A percentile compares a stretch with the other conserved stretches of the same genome.
These are phyloP conservation scores for Podaxis sp. DNA, from an alignment of 768 basidiomycete genomes.

Conservation along the genomic window DNA sequence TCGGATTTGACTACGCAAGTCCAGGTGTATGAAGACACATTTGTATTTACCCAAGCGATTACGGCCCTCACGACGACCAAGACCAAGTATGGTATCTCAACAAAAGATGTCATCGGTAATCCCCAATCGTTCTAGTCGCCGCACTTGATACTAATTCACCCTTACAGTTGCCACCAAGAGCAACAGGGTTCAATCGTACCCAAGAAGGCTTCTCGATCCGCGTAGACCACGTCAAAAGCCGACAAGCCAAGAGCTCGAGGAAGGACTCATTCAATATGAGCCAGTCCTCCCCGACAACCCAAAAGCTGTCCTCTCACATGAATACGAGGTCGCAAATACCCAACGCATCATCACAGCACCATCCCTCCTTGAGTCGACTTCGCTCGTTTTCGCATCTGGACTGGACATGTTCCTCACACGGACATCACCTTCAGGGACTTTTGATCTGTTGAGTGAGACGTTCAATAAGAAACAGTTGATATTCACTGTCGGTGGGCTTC, in stretches of 20 bases:
- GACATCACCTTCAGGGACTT: conserved; percentile 83
- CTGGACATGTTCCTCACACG: conserved; percentile 89
- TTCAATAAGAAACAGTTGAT: conserved; percentile 95
- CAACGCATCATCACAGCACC: conserved; percentile 74
- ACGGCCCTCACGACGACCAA: conserved; percentile 71
- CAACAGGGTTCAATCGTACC: conserved; percentile 72
- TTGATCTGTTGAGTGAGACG: conserved; percentile 87
- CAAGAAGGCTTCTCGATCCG: conserved; percentile 76
- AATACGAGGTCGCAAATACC: conserved; percentile 62
- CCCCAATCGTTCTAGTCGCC: neutral
- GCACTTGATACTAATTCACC: neutral
- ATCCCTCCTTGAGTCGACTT: conserved; percentile 88
- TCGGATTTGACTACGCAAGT: conserved; percentile 61
- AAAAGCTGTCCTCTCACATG: conserved; percentile 48
- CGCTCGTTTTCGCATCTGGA: conserved; percentile 82
- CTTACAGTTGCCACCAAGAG: conserved; percentile 71
- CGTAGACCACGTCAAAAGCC: conserved; percentile 77
- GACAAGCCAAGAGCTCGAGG: conserved; percentile 78
- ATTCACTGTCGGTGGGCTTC: conserved; percentile 73
- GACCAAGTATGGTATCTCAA: conserved; percentile 87
- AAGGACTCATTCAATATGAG: conserved; percentile 84
- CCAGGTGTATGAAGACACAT: conserved; percentile 49
- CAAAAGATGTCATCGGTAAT: conserved; percentile 83
- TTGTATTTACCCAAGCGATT: conserved; percentile 63
- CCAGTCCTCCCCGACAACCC: conserved; percentile 73